Evolutionary conservation across 208 protist species (phyloP).

Genomic region (Trypanosoma avium): DNA sequence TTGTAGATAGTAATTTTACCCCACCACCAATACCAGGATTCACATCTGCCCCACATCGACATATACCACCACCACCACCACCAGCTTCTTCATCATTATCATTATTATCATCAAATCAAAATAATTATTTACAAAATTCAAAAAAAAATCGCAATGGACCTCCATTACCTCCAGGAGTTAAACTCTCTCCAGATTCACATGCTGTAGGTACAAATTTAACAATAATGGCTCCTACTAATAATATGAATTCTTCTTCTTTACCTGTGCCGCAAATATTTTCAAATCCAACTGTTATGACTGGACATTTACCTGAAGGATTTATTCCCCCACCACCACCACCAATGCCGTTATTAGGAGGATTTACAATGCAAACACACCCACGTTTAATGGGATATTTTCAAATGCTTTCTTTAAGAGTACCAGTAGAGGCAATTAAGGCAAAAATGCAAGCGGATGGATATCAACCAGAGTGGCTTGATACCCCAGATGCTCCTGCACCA

Average conservation of each 20-base stretch:
- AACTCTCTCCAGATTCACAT: neutral
- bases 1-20: neutral
- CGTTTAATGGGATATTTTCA: constrained; percentile 65
- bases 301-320: constrained; percentile 15
- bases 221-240: too few species aligned
- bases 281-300: constrained; percentile 11
- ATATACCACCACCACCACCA: constrained; percentile 1
- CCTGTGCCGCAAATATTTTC: neutral
- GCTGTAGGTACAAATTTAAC: neutral
- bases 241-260: too few species aligned
- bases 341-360: constrained; percentile 40
- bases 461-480: constrained; percentile 59
- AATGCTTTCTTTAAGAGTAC: constrained; percentile 56
- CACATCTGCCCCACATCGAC: neutral
- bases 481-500: constrained; percentile 52
- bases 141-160: constrained; percentile 16
- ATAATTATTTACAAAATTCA: too few species aligned
- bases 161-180: constrained; percentile 17
- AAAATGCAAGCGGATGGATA: constrained; percentile 67
- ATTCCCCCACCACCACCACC: constrained; percentile 28
- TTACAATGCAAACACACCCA: constrained; percentile 48
- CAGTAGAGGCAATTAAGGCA: constrained; percentile 36
- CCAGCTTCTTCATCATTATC: constrained; percentile 19
- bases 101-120: neutral
- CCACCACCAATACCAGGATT: constrained; percentile 37